Base-by-base conservation (phyloP, 2,329 filamentous ascomycete species). In the Onygenales sp. region DNA sequence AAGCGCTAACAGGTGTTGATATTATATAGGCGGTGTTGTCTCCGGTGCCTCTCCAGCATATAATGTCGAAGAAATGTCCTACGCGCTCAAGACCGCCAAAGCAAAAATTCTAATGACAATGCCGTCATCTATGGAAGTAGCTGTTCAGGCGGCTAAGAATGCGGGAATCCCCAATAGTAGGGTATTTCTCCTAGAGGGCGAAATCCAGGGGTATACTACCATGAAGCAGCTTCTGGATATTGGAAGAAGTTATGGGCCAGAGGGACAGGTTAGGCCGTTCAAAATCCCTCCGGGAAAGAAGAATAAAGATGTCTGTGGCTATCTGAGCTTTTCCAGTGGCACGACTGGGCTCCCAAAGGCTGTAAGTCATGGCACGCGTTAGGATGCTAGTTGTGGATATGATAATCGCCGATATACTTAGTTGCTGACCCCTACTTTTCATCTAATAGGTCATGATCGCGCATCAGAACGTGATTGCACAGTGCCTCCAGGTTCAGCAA, bases 21-120 rank as follows among this genome's bases (percentile, higher is more conserved):
- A 7, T 27, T 37, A 36, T 49, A 11, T 34, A 56, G 54, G 54
- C 7, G 82, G 78, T 7, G 74, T 81, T 33, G 78, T 85, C 1
- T 81, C 76, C 2, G 83, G 83, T 1, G 83, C 82, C 0, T 81
- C 76, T 13, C 83, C 83, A 0, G 83, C 82, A 0, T 86, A 86
- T 65, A 84, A 80, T 53, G 73, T 80, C 13, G 83, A 86, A 49
- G 84, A 87, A 59, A 85, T 86, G 79, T 78, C 76, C 1, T 84
- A 85, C 64, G 82, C 81, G 1, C 68, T 86, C 2, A 76, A 78
- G 59, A 82, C 75, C 1, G 78, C 74, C 0, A 70, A 78, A 36
- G 77, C 79, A 2, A 82, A 77, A 57, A 79, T 81, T 55, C 61
- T 84, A 8, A 76, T 85, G 66, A 83, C 81, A 0, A 72, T 79